These are phyloP conservation scores for Telopea speciosissima DNA, from an alignment of 177 flowering plant genomes.

Conservation along the genomic window DNA sequence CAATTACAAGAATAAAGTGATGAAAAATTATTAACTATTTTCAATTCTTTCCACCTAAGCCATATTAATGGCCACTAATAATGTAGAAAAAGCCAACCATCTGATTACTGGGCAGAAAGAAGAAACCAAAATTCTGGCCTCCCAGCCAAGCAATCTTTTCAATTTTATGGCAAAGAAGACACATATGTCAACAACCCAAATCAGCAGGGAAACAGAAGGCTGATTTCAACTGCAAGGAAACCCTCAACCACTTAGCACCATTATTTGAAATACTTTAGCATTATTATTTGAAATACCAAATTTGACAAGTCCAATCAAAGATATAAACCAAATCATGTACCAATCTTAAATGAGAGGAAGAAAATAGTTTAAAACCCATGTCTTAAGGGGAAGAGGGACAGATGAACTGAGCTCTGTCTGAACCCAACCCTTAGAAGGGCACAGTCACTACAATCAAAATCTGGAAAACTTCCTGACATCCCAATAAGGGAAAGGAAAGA, in stretches of 20 bases:
- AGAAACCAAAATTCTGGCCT: neutral
- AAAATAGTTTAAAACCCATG: no score
- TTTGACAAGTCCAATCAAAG: no score
- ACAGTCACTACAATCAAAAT: neutral
- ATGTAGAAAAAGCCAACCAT: neutral
- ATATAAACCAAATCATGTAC: no score
- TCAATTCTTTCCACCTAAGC: neutral
- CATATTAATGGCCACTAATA: neutral
- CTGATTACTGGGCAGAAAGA: neutral
- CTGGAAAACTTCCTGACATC: neutral
- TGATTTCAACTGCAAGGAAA: neutral
- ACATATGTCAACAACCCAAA: neutral
- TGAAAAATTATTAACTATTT: neutral
- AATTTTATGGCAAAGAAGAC: neutral
- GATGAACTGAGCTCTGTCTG: neutral
- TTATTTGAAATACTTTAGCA: neutral
- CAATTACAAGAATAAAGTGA: neutral
- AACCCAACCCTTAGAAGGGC: neutral
- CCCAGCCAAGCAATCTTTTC: constrained; percentile 2
- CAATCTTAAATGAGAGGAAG: neutral
- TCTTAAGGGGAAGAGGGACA: neutral
- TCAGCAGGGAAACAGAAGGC: neutral
- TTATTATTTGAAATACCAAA: no score
- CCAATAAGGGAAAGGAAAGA: neutral
- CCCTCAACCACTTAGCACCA: neutral